These are phyloP conservation scores for Lactarius akahatsu DNA, from an alignment of 768 basidiomycete species.

Conservation along the genomic window DNA sequence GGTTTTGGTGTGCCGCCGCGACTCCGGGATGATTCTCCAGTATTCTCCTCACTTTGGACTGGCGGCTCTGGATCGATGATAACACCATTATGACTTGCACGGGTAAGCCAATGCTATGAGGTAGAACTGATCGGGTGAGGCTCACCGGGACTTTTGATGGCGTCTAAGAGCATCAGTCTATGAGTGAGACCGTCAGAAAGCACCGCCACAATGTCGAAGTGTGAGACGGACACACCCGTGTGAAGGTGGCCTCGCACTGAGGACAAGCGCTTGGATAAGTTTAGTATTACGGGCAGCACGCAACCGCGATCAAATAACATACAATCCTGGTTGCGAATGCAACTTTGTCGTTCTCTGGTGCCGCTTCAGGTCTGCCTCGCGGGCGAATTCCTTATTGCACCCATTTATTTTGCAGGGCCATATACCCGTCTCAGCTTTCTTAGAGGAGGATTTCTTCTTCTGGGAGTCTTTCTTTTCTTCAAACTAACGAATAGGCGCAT, in stretches of 20 bases:
- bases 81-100: constrained; percentile 61
- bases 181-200: constrained; percentile 12
- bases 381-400: constrained; percentile 78
- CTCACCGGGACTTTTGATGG: constrained; percentile 77
- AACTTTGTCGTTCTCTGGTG: constrained; percentile 79
- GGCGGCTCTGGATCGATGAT: constrained; percentile 51
- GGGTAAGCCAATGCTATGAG: constrained; percentile 16
- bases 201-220: not conserved
- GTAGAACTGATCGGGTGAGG: constrained; percentile 19
- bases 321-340: constrained; percentile 76
- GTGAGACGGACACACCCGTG: constrained; percentile 52
- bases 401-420: constrained; percentile 84
- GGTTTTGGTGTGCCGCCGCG: constrained; percentile 52
- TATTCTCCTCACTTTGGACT: constrained; percentile 32
- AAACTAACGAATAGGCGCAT: constrained; percentile 32
- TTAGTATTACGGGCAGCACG: constrained; percentile 22
- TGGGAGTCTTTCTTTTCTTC: constrained; percentile 46
- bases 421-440: constrained; percentile 53
- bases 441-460: constrained; percentile 40
- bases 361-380: constrained; percentile 79
- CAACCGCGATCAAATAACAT: constrained; percentile 35
- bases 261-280: constrained; percentile 57
- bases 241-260: constrained; percentile 78
- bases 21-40: constrained; percentile 45
- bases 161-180: constrained; percentile 81